phyloP scores from a whole-genome alignment of 352 stramenopile species.

The Phytopythium litorale region DNA sequence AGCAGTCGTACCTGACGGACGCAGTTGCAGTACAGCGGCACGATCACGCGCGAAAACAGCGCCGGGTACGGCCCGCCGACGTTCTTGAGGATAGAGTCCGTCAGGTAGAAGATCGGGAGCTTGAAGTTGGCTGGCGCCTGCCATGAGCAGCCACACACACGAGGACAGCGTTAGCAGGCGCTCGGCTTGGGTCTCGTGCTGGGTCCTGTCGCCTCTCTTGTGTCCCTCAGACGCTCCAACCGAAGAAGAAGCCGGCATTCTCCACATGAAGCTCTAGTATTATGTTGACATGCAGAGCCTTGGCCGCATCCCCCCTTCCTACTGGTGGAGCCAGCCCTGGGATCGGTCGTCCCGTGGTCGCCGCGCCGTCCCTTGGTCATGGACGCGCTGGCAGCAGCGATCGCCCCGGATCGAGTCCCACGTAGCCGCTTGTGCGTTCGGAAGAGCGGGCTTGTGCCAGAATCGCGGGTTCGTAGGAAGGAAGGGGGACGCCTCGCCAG shows the following conservation, averaged over 20 bases:
- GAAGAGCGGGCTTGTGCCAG: background rate
- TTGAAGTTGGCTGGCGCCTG: conserved; percentile 79
- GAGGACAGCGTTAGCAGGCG: conserved; percentile 5
- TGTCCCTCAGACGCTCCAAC: conserved; percentile 1
- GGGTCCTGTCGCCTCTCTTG: background rate
- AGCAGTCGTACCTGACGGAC: conserved; percentile 56
- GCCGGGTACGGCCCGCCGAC: conserved; percentile 65
- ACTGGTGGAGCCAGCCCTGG: background rate
- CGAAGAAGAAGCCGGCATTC: conserved; percentile 3
- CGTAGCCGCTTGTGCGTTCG: background rate
- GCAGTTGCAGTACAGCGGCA: conserved; percentile 84
- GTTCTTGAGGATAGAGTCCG: conserved; percentile 90
- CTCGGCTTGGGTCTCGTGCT: background rate
- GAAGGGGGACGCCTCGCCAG: background rate
- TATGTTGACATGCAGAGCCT: background rate
- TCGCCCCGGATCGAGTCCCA: background rate
- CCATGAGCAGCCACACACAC: conserved; percentile 8
- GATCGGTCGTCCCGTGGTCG: background rate
- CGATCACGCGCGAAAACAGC: conserved; percentile 68
- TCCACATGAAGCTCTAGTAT: conserved; percentile 1
- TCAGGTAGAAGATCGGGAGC: conserved; percentile 89
- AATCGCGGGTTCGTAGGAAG: background rate
- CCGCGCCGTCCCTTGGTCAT: background rate
- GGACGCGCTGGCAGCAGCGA: background rate
- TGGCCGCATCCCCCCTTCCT: background rate